phyloP scores from a whole-genome alignment of 345 rosid genomes.

The Eucalyptus regnans region DNA sequence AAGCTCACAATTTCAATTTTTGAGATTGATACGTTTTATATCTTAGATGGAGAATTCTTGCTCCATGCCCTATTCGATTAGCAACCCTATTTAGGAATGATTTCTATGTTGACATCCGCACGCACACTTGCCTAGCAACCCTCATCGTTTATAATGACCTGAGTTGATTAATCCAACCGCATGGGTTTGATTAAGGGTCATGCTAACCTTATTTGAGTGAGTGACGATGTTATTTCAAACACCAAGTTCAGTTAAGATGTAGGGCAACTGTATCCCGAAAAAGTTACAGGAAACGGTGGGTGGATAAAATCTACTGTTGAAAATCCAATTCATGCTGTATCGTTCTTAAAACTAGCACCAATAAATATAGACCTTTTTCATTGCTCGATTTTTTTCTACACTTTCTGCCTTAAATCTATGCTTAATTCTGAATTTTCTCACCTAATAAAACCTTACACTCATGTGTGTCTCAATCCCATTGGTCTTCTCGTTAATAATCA shows the following conservation, averaged over 20 bases:
- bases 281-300: fast-evolving
- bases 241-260: neutral
- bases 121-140: neutral
- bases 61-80: neutral
- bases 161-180: neutral
- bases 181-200: neutral
- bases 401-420: neutral
- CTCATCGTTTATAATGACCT: neutral
- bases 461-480: neutral
- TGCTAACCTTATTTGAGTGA: neutral
- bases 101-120: neutral
- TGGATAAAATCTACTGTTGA: neutral
- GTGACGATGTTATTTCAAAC: neutral
- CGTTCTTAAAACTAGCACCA: fast-evolving
- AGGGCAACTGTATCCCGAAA: neutral
- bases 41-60: neutral
- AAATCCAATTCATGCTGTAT: neutral
- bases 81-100: neutral
- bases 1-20: neutral
- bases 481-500: neutral
- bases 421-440: neutral
- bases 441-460: neutral
- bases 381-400: neutral
- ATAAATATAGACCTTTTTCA: neutral
- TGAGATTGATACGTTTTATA: neutral